Conservation (phyloP, 2,329 filamentous ascomycete species). For the Alternaria conjuncta region DNA sequence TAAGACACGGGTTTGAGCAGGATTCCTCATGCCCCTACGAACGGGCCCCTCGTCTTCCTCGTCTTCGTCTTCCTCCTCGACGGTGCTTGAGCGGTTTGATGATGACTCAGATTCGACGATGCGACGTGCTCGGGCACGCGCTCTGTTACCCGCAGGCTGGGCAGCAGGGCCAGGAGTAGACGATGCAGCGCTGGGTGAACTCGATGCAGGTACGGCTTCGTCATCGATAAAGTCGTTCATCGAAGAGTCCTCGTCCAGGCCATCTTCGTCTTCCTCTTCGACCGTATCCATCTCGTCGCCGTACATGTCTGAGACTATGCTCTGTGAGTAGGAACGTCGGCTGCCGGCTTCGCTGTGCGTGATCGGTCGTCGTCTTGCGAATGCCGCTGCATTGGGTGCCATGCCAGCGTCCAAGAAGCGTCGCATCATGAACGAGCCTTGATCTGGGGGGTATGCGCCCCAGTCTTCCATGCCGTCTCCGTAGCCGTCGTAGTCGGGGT, state of each 20-base stretch:
- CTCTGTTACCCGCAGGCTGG: constrained; percentile 32
- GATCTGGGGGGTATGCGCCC: constrained; percentile 39
- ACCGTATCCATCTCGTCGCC: constrained; percentile 52
- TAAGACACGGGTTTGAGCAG: constrained; percentile 36
- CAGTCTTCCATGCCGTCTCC: constrained; percentile 40
- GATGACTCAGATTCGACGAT: constrained; percentile 50
- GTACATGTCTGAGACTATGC: constrained; percentile 49
- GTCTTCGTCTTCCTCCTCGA: constrained; percentile 46
- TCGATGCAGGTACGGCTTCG: constrained; percentile 28
- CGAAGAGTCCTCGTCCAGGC: constrained; percentile 46
- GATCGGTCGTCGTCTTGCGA: constrained; percentile 41
- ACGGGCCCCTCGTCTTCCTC: constrained; percentile 48
- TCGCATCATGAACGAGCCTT: constrained; percentile 43
- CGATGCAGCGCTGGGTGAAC: constrained; percentile 33
- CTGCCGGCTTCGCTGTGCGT: constrained; percentile 52
- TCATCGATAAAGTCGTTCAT: constrained; percentile 54
- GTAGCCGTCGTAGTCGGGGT: constrained; percentile 42
- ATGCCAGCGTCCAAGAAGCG: constrained; percentile 40
- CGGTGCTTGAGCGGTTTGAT: constrained; percentile 43
- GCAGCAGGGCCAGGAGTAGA: constrained; percentile 41
- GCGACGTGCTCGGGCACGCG: constrained; percentile 39
- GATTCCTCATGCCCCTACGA: constrained; percentile 40
- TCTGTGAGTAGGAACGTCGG: constrained; percentile 49
- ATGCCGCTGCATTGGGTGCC: constrained; percentile 25
- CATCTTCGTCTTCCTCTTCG: constrained; percentile 53